These are phyloP conservation scores for Closterium sp. DNA, from an alignment of 139 green algal species.

Conservation along the genomic window DNA sequence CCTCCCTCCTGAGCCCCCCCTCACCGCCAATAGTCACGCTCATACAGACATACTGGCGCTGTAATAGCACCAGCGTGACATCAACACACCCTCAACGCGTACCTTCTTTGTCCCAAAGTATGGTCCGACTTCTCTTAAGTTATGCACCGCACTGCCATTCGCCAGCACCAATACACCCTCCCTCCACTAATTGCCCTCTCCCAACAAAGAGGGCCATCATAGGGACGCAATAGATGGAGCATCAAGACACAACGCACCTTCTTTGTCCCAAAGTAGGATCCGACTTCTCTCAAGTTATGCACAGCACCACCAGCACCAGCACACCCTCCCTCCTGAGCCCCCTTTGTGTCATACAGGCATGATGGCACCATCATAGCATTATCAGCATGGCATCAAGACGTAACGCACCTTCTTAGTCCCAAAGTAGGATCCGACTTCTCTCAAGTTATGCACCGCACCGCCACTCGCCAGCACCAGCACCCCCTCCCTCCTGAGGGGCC, in stretches of 20 bases:
- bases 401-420: too few species aligned
- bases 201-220: too few species aligned
- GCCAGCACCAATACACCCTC: conserved; percentile 73
- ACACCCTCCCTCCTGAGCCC: conserved; percentile 76
- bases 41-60: too few species aligned
- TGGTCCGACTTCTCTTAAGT: conserved; percentile 29
- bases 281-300: conserved; percentile 45
- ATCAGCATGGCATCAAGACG: too few species aligned
- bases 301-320: conserved; percentile 60
- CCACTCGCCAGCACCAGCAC: conserved; percentile 67
- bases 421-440: conserved; percentile 20
- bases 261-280: conserved; percentile 3
- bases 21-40: too few species aligned
- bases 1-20: conserved; percentile 74
- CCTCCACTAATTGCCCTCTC: too few species aligned
- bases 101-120: conserved; percentile 11
- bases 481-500: conserved; percentile 70
- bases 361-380: too few species aligned
- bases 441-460: conserved; percentile 37
- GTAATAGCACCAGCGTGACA: too few species aligned
- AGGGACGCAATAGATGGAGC: too few species aligned
- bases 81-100: too few species aligned
- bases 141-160: conserved; percentile 35
- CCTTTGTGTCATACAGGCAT: too few species aligned
- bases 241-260: too few species aligned